Evolutionary conservation across 2,329 filamentous ascomycete species (phyloP), one percentile per base, ranked within the genome.

Genomic region (Fusarium miscanthi): DNA sequence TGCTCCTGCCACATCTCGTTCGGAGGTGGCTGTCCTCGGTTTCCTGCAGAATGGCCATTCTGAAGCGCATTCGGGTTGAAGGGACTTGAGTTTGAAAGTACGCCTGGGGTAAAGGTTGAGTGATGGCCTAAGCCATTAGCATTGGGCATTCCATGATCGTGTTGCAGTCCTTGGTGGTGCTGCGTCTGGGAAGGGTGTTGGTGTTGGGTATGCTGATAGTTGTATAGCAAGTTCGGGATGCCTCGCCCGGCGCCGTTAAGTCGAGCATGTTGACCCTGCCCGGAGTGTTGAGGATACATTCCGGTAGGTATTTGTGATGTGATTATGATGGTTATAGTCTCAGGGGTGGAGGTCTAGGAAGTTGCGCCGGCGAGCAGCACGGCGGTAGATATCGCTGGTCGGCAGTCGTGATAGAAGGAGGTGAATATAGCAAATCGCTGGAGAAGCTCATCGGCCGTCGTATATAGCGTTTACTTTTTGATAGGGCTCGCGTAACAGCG

Each of bases 1-100:
- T 99, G 96, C 79, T 96, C 92, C 72, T 92, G 91, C 95, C 95
- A 98, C 81, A 97, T 93, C 75, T 91, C 90, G 71, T 84, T 90
- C 61, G 84, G 86, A 61, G 87, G 87, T 31, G 82, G 81, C 71
- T 89, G 88, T 37, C 82, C 84, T 54, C 89, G 83, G 23, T 85
- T 81, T 53, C 83, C 84, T 21, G 82, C 80, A 11, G 83, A 78
- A 61, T 90, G 88, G 40, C 89, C 89, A 76, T 91, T 91, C 60
- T 89, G 87, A 37, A 91, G 81, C 66, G 81, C 84, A 71, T 80
- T 85, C 14, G 86, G 82, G 21, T 85, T 87, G 76, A 90, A 91
- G 13, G 88, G 86, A 59, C 90, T 90, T 38, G 90, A 87, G 75
- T 87, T 93, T 10, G 90, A 87, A 72, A 94, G 85, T 38, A 91